Evolutionary conservation across 352 stramenopile genomes (phyloP).

Genomic region (Pythium biforme): DNA sequence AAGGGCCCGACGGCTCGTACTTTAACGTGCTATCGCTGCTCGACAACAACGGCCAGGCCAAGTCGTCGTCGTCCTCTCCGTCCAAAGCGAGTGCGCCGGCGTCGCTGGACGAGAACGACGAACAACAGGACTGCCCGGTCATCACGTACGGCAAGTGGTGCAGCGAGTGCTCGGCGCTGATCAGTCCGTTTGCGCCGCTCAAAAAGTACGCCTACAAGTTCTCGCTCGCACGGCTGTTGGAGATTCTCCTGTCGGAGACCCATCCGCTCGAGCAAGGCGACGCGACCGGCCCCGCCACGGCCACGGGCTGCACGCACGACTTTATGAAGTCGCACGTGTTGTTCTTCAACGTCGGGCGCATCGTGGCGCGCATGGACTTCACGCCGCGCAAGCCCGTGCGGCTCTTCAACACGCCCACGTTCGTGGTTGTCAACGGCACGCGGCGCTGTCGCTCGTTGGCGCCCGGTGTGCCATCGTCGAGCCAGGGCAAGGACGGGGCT

Average conservation of each 20-base stretch:
- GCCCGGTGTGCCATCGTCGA: neutral
- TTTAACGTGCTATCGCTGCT: constrained; percentile 50
- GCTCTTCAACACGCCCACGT: constrained; percentile 17
- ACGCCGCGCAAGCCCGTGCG: constrained; percentile 39
- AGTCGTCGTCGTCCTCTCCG: neutral
- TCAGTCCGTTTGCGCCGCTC: constrained; percentile 88
- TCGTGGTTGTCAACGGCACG: constrained; percentile 20
- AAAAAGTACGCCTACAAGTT: constrained; percentile 96
- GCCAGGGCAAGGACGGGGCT: constrained; percentile 7
- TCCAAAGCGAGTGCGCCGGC: neutral
- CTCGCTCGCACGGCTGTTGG: constrained; percentile 97
- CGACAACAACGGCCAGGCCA: neutral
- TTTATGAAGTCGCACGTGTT: constrained; percentile 66
- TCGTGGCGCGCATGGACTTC: constrained; percentile 73
- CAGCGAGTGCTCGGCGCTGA: constrained; percentile 90
- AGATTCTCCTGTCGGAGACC: constrained; percentile 93
- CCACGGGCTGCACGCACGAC: constrained; percentile 39
- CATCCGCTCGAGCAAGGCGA: neutral
- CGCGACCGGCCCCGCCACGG: constrained; percentile 10
- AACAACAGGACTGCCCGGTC: constrained; percentile 25
- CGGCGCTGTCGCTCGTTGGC: constrained; percentile 14
- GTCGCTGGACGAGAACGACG: constrained; percentile 4
- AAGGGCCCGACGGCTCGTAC: constrained; percentile 27
- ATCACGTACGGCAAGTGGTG: constrained; percentile 98
- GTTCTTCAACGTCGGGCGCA: constrained; percentile 81